Conservation (phyloP, 2,329 filamentous ascomycete species). For the Hypoxylon sp. region DNA sequence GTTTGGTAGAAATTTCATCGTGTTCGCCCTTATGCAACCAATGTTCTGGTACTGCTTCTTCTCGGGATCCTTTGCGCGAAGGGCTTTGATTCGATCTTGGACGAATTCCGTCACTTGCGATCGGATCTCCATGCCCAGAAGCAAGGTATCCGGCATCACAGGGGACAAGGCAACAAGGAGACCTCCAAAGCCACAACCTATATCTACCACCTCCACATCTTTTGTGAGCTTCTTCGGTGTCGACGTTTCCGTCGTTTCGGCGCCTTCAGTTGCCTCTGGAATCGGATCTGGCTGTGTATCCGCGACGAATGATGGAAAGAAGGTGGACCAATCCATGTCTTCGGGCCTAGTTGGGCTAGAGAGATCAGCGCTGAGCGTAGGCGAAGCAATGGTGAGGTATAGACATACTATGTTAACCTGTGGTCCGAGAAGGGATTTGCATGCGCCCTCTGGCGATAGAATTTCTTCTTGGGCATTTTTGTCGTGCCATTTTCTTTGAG, state of each 20-base stretch:
- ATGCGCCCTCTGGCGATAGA: slow-evolving; percentile 95
- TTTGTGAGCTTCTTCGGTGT: slow-evolving; percentile 63
- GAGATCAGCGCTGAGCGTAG: slow-evolving; percentile 38
- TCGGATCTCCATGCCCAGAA: slow-evolving; percentile 94
- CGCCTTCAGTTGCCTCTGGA: slow-evolving; percentile 36
- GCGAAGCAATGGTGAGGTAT: neutral
- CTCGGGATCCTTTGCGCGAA: slow-evolving; percentile 74
- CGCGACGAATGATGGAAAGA: slow-evolving; percentile 81
- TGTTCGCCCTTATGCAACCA: slow-evolving; percentile 89
- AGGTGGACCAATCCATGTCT: slow-evolving; percentile 90
- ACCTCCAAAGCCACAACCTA: slow-evolving; percentile 96
- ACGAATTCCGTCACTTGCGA: slow-evolving; percentile 92
- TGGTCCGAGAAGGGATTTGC: slow-evolving; percentile 99
- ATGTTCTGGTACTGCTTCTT: slow-evolving; percentile 81
- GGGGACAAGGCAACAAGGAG: slow-evolving; percentile 88
- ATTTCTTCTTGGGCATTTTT: slow-evolving; percentile 89
- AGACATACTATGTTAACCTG: slow-evolving; percentile 82
- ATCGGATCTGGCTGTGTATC: slow-evolving; percentile 52
- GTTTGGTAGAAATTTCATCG: slow-evolving; percentile 99
- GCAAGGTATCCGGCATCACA: slow-evolving; percentile 81
- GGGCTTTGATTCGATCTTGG: slow-evolving; percentile 84
- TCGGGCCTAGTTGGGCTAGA: slow-evolving; percentile 80
- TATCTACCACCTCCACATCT: slow-evolving; percentile 92
- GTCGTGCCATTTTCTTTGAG: slow-evolving; percentile 65
- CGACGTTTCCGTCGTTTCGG: slow-evolving; percentile 27